Conservation (phyloP, 1,139 yeast species). For the Protomyces gravidus region DNA sequence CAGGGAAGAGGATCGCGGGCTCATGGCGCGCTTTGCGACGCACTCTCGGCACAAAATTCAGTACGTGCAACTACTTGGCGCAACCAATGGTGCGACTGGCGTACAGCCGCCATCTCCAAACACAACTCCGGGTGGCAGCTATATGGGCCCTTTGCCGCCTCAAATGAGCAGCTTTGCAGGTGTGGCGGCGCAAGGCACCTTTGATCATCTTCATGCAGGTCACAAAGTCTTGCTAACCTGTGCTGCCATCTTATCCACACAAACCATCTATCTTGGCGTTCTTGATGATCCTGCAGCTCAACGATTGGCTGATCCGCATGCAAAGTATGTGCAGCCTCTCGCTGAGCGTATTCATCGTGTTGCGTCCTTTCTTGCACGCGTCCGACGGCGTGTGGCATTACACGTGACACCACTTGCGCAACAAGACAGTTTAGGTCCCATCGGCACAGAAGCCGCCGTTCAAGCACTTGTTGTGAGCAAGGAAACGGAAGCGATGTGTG, state of each 20-base stretch:
- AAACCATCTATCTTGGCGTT: constrained; percentile 66
- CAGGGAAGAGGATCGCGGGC: not conserved
- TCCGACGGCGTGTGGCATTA: not conserved
- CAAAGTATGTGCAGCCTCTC: constrained; percentile 50
- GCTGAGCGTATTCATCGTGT: constrained; percentile 62
- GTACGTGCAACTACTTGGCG: not conserved
- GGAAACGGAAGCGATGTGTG: constrained; percentile 76
- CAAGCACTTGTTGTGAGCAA: constrained; percentile 75
- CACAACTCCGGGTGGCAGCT: not conserved
- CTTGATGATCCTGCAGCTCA: constrained; percentile 57
- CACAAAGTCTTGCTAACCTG: constrained; percentile 79
- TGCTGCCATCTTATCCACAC: constrained; percentile 57
- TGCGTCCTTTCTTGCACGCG: constrained; percentile 41
- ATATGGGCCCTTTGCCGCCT: not conserved
- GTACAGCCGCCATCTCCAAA: not conserved
- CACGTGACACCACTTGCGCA: not conserved
- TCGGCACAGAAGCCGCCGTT: constrained; percentile 70
- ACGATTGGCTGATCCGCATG: constrained; percentile 57
- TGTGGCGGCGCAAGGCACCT: constrained; percentile 86
- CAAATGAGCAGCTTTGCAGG: constrained; percentile 5
- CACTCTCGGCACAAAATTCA: not conserved
- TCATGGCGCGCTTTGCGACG: not conserved
- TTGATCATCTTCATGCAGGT: constrained; percentile 94
- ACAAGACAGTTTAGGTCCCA: constrained; percentile 61
- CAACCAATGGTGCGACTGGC: not conserved